Percentiles rank a stretch among this genome's conserved stretches.
These are phyloP conservation scores for Cruciata laevipes DNA, from an alignment of 257 asterid genomes.

Conservation along the genomic window DNA sequence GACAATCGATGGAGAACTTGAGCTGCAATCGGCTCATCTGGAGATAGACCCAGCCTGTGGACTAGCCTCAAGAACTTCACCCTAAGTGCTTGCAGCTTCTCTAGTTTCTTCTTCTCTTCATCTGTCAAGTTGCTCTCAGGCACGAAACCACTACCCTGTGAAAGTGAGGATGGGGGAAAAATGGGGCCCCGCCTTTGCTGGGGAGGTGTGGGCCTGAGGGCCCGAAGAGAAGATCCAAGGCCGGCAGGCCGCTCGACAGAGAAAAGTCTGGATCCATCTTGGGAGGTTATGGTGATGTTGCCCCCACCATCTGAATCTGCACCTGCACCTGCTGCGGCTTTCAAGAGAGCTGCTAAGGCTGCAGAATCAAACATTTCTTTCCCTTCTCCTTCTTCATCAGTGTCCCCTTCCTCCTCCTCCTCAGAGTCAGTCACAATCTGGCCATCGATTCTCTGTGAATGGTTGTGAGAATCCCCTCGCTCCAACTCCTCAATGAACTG, in stretches of 20 bases:
- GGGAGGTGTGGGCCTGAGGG: conserved; percentile 53
- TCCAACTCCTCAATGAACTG: conserved; percentile 86
- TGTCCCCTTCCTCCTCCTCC: conserved; percentile 70
- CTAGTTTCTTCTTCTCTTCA: conserved; percentile 84
- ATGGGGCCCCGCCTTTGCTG: conserved; percentile 47
- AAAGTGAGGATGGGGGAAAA: conserved; percentile 35
- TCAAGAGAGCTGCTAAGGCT: conserved; percentile 88
- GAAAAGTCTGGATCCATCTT: conserved; percentile 89
- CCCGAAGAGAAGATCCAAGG: conserved; percentile 77
- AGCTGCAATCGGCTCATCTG: conserved; percentile 73
- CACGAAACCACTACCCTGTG: conserved; percentile 33
- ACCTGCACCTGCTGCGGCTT: conserved; percentile 91
- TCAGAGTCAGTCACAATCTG: conserved; percentile 92
- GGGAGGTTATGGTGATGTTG: conserved; percentile 66
- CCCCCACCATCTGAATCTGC: conserved; percentile 71
- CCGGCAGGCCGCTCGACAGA: conserved; percentile 94
- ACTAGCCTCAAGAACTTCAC: conserved; percentile 88
- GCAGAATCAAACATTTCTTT: conserved; percentile 80
- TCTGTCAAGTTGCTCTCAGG: conserved; percentile 60
- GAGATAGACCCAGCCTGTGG: conserved; percentile 63
- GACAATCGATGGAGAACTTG: conserved; percentile 79
- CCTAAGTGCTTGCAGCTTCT: conserved; percentile 64
- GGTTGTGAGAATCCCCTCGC: conserved; percentile 49
- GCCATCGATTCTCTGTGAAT: conserved; percentile 61
- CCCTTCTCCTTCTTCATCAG: conserved; percentile 88